Percentiles rank a stretch among this genome's conserved stretches.
Conservation (phyloP, 257 asterid species). For the Nicotiana tomentosiformis region DNA sequence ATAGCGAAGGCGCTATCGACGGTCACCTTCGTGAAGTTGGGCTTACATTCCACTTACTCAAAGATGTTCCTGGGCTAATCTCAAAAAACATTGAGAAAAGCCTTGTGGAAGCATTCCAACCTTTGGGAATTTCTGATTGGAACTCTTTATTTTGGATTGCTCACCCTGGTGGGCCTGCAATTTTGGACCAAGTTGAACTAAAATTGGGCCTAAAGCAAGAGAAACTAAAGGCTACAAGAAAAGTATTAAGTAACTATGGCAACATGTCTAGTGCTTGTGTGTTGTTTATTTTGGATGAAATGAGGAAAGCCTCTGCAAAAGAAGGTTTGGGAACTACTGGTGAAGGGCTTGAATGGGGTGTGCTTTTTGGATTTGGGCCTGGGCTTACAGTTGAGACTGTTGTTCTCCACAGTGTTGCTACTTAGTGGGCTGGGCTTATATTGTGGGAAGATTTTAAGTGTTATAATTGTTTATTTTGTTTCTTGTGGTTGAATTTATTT, state of each 20-base stretch:
- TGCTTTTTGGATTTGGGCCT: conserved; percentile 68
- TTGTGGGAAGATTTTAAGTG: not conserved
- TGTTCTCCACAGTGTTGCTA: conserved; percentile 49
- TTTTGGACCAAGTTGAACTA: conserved; percentile 53
- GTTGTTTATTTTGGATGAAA: conserved; percentile 55
- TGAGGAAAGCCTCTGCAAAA: conserved; percentile 54
- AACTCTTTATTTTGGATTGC: conserved; percentile 62
- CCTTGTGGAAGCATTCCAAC: conserved; percentile 45
- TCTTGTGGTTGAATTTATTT: not conserved
- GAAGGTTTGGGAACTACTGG: conserved; percentile 56
- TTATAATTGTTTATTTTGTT: not conserved
- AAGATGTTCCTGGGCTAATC: conserved; percentile 47
- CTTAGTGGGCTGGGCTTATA: not conserved
- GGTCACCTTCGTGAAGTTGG: conserved; percentile 64
- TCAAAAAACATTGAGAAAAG: conserved; percentile 43
- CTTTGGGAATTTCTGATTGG: conserved; percentile 58
- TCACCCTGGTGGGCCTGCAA: conserved; percentile 76
- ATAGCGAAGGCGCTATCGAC: conserved; percentile 46
- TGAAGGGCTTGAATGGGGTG: conserved; percentile 74
- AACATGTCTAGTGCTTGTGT: conserved; percentile 69
- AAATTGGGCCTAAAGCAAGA: conserved; percentile 43
- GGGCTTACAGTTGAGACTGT: conserved; percentile 74
- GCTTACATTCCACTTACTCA: conserved; percentile 41
- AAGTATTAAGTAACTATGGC: conserved; percentile 59
- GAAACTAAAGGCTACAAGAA: conserved; percentile 40